Evolutionary conservation across 129 eudicot genomes (phyloP).

Genomic region (Flaveria bidentis): DNA sequence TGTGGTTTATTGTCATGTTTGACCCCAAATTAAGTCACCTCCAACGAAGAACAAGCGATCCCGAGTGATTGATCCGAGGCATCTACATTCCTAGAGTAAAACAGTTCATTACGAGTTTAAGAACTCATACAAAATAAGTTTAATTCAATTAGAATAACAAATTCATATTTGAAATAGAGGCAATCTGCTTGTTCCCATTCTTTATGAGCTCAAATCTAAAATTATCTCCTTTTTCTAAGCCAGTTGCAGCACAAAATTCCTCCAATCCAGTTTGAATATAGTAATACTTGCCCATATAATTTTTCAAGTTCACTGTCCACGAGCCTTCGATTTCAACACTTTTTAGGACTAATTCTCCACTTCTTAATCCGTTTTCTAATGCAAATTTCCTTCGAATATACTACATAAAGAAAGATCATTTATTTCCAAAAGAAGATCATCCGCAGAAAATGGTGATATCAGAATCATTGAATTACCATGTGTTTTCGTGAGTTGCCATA

Average conservation of each 20-base stretch:
- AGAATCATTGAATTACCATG: conserved; percentile 5
- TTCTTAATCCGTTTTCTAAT: conserved; percentile 7
- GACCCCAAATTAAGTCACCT: not conserved
- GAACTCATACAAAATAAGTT: not conserved
- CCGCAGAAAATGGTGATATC: not conserved
- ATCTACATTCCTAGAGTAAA: not conserved
- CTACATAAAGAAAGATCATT: not conserved
- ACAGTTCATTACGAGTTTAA: not conserved
- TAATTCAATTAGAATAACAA: not conserved
- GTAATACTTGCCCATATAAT: not conserved
- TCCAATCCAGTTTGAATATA: not conserved
- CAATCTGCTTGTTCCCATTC: conserved; percentile 15
- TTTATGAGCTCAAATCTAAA: conserved; percentile 19
- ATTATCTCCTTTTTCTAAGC: not conserved
- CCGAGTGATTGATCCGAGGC: not conserved
- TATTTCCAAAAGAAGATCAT: not conserved
- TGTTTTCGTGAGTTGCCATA: not conserved
- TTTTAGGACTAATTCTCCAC: conserved; percentile 24
- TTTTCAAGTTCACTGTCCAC: conserved; percentile 4
- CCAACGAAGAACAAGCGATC: not conserved
- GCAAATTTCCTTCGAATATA: not conserved
- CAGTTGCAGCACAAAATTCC: conserved; percentile 14
- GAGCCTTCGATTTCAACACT: not conserved
- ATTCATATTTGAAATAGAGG: conserved; percentile 7
- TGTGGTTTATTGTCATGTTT: not conserved